Evolutionary conservation across 768 basidiomycete species (phyloP), one percentile per base, ranked within the genome.

Genomic region (Russula griseocarnosa): DNA sequence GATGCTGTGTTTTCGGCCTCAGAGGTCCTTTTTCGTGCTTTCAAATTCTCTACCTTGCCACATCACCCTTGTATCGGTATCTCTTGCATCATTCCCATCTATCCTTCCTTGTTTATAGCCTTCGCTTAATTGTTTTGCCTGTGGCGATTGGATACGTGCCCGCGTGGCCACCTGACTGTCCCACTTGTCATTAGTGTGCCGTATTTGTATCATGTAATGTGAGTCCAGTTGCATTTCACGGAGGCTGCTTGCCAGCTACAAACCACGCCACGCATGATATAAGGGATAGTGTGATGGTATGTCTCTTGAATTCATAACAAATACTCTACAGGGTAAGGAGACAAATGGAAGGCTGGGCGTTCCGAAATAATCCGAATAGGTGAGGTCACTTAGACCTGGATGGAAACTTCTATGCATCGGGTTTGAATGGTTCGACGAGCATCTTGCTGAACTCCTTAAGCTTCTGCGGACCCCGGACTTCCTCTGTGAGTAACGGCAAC

Each of bases 391-490:
- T 30, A 28, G 20, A 57, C 38, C 18, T n/a, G 18, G 40, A 49
- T 22, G 28, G 47, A 18, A 44, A 10, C n/a, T 34, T 55, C 50
- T 56, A 26, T 16, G 44, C 56, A 24, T 55, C 58, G 30, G 92
- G 86, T 3, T 78, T 77, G 73, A 89, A 94, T 4, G 93, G 91
- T 70, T 85, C 81, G 50, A 94, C 85, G 22, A 96, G 82, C 91
- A 95, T 92, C 77, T 87, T 84, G 76, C 92, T 94, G 73, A 98
- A 98, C 73, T 92, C 87, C 71, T 87, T 86, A 63, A 99, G 83
- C 78, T 92, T 95, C 75, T 94, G 89, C 0, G 93, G 92, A 5
- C 97, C 97, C 70, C 97, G 83, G 5, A 98, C 96, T 76, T 98
- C 97, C 73, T 98, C 95, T 5, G 94, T 97, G 59, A 98, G 84